A percentile compares a stretch with the other conserved stretches of the same genome.
Conservation (phyloP, 2,329 filamentous ascomycete genomes). For the Fusarium penzigii region DNA sequence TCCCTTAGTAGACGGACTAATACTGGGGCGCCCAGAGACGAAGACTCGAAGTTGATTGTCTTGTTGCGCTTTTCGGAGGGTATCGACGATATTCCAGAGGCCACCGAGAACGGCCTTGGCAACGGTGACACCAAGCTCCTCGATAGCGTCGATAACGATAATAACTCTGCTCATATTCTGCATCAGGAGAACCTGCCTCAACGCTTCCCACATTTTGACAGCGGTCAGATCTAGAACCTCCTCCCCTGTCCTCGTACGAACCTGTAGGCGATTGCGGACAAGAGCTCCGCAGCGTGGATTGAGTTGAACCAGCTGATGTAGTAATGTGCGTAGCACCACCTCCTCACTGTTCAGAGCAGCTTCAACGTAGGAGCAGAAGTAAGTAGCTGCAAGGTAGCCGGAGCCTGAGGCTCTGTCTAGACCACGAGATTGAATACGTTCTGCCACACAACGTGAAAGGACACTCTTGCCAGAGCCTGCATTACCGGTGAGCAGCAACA, state of each 20-base stretch:
- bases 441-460: background rate
- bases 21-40: no score
- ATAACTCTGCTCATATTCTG: no score
- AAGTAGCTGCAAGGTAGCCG: background rate
- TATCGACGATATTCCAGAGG: no score
- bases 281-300: background rate
- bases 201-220: no score
- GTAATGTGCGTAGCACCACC: background rate
- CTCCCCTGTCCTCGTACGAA: background rate
- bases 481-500: background rate
- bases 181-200: no score
- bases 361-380: constrained; percentile 6
- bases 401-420: background rate
- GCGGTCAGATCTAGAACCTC: background rate
- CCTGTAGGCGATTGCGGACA: background rate
- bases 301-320: constrained; percentile 2
- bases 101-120: no score
- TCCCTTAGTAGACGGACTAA: no score
- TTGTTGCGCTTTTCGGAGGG: no score
- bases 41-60: no score
- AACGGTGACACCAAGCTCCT: no score
- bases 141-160: no score
- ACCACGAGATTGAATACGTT: background rate
- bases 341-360: background rate
- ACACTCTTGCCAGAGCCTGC: constrained; percentile 4